Conservation (phyloP, 192 early-diverging fungal species). For the Phlyctochytrium arcticum region DNA sequence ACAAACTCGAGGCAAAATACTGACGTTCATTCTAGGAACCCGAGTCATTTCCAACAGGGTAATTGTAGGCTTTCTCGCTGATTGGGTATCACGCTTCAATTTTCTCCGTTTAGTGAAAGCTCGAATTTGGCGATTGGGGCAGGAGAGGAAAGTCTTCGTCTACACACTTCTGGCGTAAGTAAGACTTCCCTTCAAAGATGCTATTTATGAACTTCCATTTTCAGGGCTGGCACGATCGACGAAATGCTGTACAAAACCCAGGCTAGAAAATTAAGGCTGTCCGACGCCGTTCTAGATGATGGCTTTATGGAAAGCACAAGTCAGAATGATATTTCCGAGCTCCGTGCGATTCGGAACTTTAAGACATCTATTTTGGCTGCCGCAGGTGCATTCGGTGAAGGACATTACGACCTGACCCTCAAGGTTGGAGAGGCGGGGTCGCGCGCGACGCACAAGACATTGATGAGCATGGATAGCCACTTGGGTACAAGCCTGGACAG, state of each 20-base stretch:
- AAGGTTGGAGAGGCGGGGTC: too few species aligned
- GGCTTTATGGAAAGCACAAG: too few species aligned
- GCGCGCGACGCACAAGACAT: too few species aligned
- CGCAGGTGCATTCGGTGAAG: too few species aligned
- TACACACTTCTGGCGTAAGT: constrained; percentile 43
- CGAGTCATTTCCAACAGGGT: constrained; percentile 33
- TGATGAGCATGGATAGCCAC: too few species aligned
- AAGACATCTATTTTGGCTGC: too few species aligned
- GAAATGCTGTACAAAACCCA: constrained; percentile 63
- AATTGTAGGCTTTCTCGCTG: constrained; percentile 50
- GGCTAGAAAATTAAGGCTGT: constrained; percentile 52
- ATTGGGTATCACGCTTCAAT: neutral
- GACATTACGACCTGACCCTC: too few species aligned
- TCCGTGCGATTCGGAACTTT: too few species aligned
- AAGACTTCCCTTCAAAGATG: too few species aligned
- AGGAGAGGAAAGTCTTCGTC: constrained; percentile 37
- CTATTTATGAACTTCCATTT: too few species aligned
- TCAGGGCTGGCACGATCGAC: neutral
- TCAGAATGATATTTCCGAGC: too few species aligned
- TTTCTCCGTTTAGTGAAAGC: constrained; percentile 40
- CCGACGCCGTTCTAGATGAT: constrained; percentile 55
- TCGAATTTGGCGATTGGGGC: constrained; percentile 58
- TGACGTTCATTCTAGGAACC: constrained; percentile 26
- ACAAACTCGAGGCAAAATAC: neutral
- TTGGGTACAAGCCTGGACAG: too few species aligned